A percentile compares a stretch with the other conserved stretches of the same genome.
Evolutionary conservation across 108 stramenopile species (phyloP).

Genomic region (Skeletonema menzelii): DNA sequence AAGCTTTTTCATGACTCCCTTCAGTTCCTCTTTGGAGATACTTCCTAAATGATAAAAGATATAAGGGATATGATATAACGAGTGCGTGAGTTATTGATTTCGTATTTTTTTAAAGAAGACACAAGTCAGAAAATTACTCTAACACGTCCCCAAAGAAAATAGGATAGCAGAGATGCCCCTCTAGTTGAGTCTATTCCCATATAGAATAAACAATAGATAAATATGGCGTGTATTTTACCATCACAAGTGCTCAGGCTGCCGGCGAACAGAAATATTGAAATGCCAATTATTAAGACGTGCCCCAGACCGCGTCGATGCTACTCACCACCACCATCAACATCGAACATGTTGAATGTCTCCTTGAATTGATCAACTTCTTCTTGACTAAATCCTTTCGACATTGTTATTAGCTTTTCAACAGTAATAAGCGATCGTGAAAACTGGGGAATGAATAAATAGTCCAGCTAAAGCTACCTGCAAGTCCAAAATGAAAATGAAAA

Average conservation of each 20-base stretch:
- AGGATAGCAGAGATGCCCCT: no score
- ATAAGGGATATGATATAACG: background rate
- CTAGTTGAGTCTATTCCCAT: no score
- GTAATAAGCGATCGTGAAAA: no score
- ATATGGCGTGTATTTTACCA: no score
- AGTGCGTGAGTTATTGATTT: background rate
- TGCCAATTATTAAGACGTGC: background rate
- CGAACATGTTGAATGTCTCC: conserved; percentile 90
- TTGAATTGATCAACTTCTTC: conserved; percentile 86
- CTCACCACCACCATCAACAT: conserved; percentile 85
- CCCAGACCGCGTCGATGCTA: background rate
- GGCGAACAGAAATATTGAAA: background rate
- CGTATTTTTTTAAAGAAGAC: background rate
- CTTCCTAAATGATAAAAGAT: conserved; percentile 37
- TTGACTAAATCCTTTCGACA: conserved; percentile 42
- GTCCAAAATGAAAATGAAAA: no score
- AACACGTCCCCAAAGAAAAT: no score
- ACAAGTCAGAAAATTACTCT: no score
- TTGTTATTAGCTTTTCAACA: background rate
- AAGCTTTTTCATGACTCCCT: conserved; percentile 79
- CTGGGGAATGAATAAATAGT: no score
- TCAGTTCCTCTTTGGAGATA: conserved; percentile 74
- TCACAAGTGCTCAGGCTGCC: no score
- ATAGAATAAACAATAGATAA: no score
- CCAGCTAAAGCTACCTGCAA: no score